These are phyloP conservation scores for Trypethelium eluteriae DNA, from an alignment of 495 filamentous ascomycete species.

Conservation along the genomic window DNA sequence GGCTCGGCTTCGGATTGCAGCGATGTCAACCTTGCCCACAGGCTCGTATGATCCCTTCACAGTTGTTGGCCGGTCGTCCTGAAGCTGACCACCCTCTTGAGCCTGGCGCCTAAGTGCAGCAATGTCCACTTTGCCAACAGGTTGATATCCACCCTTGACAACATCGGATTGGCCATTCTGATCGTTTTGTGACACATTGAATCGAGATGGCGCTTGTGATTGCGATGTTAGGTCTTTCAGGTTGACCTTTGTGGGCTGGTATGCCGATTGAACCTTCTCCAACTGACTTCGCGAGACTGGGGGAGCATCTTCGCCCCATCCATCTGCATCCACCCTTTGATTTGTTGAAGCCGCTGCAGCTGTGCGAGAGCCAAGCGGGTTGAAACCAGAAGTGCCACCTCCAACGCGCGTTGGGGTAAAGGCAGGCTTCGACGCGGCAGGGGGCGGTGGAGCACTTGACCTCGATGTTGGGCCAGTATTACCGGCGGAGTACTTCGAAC, in stretches of 20 bases:
- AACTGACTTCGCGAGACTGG: conserved; percentile 75
- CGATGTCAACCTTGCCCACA: conserved; percentile 89
- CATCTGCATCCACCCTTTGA: conserved; percentile 60
- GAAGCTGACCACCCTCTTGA: conserved; percentile 47
- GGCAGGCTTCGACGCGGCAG: conserved; percentile 75
- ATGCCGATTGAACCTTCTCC: conserved; percentile 89
- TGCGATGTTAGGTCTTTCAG: conserved; percentile 66
- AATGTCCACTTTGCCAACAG: conserved; percentile 93
- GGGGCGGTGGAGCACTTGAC: conserved; percentile 50
- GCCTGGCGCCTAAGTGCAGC: conserved; percentile 77
- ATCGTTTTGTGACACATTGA: conserved; percentile 35
- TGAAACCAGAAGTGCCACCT: conserved; percentile 52
- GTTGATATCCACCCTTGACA: conserved; percentile 87
- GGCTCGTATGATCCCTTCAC: conserved; percentile 92
- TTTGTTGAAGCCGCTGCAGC: conserved; percentile 38
- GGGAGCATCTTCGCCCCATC: conserved; percentile 94
- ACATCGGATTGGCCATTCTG: conserved; percentile 50
- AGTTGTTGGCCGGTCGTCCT: conserved; percentile 68
- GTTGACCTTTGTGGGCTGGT: conserved; percentile 89
- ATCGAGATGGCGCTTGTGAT: conserved; percentile 54
- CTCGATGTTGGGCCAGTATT: conserved; percentile 42
- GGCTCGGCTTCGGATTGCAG: conserved; percentile 75
- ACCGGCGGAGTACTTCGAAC: conserved; percentile 79
- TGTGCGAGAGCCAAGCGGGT: conserved; percentile 52
- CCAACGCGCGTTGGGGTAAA: conserved; percentile 72